These are phyloP conservation scores for Xylariaceae sp. DNA, from an alignment of 2,329 filamentous ascomycete genomes.

Conservation along the genomic window DNA sequence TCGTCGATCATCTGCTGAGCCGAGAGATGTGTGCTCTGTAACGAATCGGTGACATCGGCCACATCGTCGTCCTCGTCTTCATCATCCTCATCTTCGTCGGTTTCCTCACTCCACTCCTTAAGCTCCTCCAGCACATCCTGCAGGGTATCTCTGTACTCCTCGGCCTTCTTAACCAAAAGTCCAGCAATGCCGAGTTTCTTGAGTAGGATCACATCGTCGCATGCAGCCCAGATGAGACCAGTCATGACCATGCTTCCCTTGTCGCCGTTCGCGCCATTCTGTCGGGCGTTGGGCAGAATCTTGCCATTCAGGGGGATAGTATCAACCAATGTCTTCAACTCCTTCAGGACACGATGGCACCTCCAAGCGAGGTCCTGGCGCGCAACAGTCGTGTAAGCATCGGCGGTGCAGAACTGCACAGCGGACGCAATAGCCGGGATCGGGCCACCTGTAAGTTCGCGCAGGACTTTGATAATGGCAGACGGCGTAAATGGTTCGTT, in stretches of 20 bases:
- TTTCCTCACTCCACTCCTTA: slow-evolving; percentile 79
- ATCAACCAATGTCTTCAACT: slow-evolving; percentile 55
- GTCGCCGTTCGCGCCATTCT: slow-evolving; percentile 38
- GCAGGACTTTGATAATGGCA: slow-evolving; percentile 65
- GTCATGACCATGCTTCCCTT: slow-evolving; percentile 60
- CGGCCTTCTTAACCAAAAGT: slow-evolving; percentile 64
- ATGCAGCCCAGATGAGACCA: slow-evolving; percentile 77
- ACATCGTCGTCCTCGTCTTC: slow-evolving; percentile 45
- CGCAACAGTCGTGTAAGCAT: slow-evolving; percentile 58
- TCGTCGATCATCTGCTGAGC: slow-evolving; percentile 60
- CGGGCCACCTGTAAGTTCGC: slow-evolving; percentile 66
- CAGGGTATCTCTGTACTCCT: slow-evolving; percentile 68
- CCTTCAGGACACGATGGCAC: slow-evolving; percentile 55
- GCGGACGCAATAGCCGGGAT: slow-evolving; percentile 70
- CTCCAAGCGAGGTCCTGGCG: slow-evolving; percentile 58
- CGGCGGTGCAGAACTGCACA: slow-evolving; percentile 57
- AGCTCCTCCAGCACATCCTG: slow-evolving; percentile 81
- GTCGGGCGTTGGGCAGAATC: slow-evolving; percentile 42
- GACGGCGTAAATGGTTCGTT: slow-evolving; percentile 81
- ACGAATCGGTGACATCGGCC: slow-evolving; percentile 34
- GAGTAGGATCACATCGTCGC: slow-evolving; percentile 65
- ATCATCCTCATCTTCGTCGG: slow-evolving; percentile 55
- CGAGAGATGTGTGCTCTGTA: slow-evolving; percentile 33
- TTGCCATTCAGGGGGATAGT: slow-evolving; percentile 57
- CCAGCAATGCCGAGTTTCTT: slow-evolving; percentile 63